These are phyloP conservation scores for Fusarium coffeatum DNA, from an alignment of 2,329 filamentous ascomycete species.

Conservation along the genomic window DNA sequence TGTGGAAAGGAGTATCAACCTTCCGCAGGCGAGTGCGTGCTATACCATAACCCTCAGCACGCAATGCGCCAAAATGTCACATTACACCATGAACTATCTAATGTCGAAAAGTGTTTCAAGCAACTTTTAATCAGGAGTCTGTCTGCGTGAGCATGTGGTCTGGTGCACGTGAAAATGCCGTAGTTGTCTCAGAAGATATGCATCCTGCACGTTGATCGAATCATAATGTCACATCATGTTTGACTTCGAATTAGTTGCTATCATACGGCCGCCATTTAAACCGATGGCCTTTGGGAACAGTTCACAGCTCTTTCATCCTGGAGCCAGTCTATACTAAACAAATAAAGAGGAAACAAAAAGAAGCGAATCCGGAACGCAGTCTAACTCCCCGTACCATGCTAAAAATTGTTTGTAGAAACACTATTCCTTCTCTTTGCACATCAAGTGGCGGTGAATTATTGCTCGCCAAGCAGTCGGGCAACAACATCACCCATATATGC, in stretches of 20 bases:
- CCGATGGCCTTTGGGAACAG: background rate
- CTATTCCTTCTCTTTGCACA: slow-evolving; percentile 10
- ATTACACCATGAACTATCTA: slow-evolving; percentile 35
- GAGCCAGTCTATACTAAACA: slow-evolving; percentile 26
- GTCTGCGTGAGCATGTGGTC: background rate
- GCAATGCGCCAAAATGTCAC: slow-evolving; percentile 43
- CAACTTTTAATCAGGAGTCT: slow-evolving; percentile 2
- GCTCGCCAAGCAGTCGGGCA: slow-evolving; percentile 83
- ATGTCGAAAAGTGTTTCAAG: slow-evolving; percentile 39
- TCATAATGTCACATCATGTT: background rate
- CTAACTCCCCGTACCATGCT: slow-evolving; percentile 45
- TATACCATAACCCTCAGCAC: slow-evolving; percentile 38
- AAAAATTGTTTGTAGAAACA: slow-evolving; percentile 12
- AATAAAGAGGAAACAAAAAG: slow-evolving; percentile 1
- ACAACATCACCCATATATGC: slow-evolving; percentile 92
- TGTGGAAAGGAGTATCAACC: slow-evolving; percentile 39
- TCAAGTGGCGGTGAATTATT: slow-evolving; percentile 53
- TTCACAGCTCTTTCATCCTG: slow-evolving; percentile 2
- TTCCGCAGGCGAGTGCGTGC: slow-evolving; percentile 40
- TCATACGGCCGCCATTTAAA: background rate
- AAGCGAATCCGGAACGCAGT: slow-evolving; percentile 10
- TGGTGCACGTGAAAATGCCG: slow-evolving; percentile 5
- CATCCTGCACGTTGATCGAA: background rate
- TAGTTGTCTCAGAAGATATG: background rate
- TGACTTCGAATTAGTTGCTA: background rate